A percentile compares a stretch with the other conserved stretches of the same genome.
Conservation (phyloP, 768 basidiomycete genomes). For the Phallus indusiatus region DNA sequence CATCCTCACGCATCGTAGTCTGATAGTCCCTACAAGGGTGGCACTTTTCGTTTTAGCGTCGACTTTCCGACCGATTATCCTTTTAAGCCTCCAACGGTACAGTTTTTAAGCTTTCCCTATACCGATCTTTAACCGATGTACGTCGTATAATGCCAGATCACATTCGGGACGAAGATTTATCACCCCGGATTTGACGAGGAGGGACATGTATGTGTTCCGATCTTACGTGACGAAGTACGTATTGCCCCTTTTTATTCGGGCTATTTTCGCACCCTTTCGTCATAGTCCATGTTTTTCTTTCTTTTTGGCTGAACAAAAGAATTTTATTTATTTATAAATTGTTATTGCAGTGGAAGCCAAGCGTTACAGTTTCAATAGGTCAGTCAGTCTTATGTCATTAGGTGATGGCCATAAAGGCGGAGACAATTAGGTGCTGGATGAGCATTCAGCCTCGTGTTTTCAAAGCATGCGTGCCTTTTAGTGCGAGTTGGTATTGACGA, state of each 20-base stretch:
- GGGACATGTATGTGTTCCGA: conserved; percentile 74
- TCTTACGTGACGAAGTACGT: conserved; percentile 74
- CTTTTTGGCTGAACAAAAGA: background rate
- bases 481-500: conserved; percentile 10
- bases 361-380: conserved; percentile 66
- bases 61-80: conserved; percentile 74
- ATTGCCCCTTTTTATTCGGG: background rate
- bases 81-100: conserved; percentile 77
- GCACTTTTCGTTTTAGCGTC: conserved; percentile 67
- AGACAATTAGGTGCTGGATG: background rate
- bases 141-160: conserved; percentile 40
- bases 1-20: conserved; percentile 29
- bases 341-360: conserved; percentile 68
- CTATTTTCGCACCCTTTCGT: background rate
- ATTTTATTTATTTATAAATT: conserved; percentile 1
- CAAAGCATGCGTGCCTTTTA: conserved; percentile 1
- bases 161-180: conserved; percentile 79
- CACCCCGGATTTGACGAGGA: conserved; percentile 89
- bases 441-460: conserved; percentile 5
- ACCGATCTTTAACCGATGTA: background rate
- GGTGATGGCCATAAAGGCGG: background rate
- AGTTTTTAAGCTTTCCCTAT: conserved; percentile 13
- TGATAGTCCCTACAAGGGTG: conserved; percentile 76
- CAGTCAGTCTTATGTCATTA: conserved; percentile 12
- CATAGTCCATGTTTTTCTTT: background rate